phyloP scores from a whole-genome alignment of 768 basidiomycete genomes.

The Mycena chlorophos region DNA sequence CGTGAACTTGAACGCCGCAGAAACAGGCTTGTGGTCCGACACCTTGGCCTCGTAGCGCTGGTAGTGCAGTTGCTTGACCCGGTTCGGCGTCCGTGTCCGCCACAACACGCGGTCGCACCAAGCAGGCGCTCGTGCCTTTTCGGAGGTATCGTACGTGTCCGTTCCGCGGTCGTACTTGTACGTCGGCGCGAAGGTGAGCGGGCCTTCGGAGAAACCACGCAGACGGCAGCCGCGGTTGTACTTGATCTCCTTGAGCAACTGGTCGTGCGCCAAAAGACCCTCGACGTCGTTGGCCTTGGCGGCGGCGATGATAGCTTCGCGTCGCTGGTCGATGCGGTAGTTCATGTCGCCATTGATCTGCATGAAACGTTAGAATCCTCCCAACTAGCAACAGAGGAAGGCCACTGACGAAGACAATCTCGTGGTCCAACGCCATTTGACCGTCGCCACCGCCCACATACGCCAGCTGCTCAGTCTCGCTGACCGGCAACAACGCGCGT shows the following conservation, averaged over 20 bases:
- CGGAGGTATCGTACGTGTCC: conserved; percentile 80
- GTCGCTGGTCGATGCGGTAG: conserved; percentile 92
- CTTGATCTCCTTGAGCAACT: conserved; percentile 86
- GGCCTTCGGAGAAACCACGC: conserved; percentile 79
- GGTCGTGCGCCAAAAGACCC: conserved; percentile 74
- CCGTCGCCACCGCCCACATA: conserved; percentile 93
- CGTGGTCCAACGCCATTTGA: conserved; percentile 90
- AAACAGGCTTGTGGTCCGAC: conserved; percentile 89
- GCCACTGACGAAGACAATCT: conserved; percentile 79
- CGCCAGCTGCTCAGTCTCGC: conserved; percentile 54
- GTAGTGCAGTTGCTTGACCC: conserved; percentile 73
- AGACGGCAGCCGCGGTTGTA: conserved; percentile 86
- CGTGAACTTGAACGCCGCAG: conserved; percentile 70
- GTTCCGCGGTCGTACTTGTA: conserved; percentile 92
- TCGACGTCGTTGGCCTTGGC: conserved; percentile 67
- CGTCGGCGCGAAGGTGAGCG: conserved; percentile 82
- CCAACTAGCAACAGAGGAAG: not conserved
- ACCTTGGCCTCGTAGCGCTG: conserved; percentile 82
- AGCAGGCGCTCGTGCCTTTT: conserved; percentile 86
- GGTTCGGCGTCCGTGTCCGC: conserved; percentile 53
- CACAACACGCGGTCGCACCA: conserved; percentile 97
- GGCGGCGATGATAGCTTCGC: conserved; percentile 76
- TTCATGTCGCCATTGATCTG: conserved; percentile 94
- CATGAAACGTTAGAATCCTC: not conserved
- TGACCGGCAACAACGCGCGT: conserved; percentile 60